Percentiles rank a stretch among this genome's conserved stretches.
These are phyloP conservation scores for sunflower (Helianthus annuus) DNA, from an alignment of 129 eudicot genomes.

Conservation along the genomic window HanXRQr2.0-SUNRISE NC_035449.2:34433869-34434368, in stretches of 20 bases:
- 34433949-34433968: too few species aligned
- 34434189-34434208: neutral
- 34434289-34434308: neutral
- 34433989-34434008: neutral
- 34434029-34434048: conserved; percentile 9
- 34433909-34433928: conserved; percentile 51
- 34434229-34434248: neutral
- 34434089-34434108: neutral
- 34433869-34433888: conserved; percentile 59
- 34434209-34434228: conserved; percentile 2
- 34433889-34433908: conserved; percentile 40
- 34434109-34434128: conserved; percentile 14
- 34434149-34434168: conserved; percentile 12
- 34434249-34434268: conserved; percentile 21
- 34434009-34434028: neutral
- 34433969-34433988: neutral
- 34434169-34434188: conserved; percentile 21
- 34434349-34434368: neutral
- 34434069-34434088: neutral
- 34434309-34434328: too few species aligned
- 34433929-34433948: neutral
- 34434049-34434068: neutral
- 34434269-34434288: neutral
- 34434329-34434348: too few species aligned
- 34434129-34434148: neutral